A percentile compares a stretch with the other conserved stretches of the same genome.
Conservation (phyloP, 805 yeast genomes). For the Ogataea siamensis region DNA sequence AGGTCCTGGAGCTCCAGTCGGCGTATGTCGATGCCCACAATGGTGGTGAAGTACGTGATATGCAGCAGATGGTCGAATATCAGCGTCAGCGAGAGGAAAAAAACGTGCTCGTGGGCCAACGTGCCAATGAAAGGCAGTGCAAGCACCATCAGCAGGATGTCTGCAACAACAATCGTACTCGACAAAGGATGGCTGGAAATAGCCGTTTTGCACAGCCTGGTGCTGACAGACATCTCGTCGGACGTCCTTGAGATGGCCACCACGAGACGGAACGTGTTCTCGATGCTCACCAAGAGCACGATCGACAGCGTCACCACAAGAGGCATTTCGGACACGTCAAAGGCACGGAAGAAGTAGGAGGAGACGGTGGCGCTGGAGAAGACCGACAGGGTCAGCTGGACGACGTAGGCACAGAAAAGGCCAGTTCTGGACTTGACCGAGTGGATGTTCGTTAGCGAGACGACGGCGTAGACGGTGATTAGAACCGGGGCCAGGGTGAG, state of each 20-base stretch:
- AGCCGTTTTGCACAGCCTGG: slow-evolving; percentile 38
- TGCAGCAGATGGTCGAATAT: slow-evolving; percentile 60
- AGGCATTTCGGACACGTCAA: slow-evolving; percentile 39
- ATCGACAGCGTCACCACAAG: slow-evolving; percentile 41
- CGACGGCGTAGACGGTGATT: slow-evolving; percentile 23
- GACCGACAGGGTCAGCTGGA: slow-evolving; percentile 39
- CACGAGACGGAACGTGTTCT: slow-evolving; percentile 47
- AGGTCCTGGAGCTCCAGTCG: slow-evolving; percentile 61
- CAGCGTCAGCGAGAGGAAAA: slow-evolving; percentile 48
- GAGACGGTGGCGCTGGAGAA: slow-evolving; percentile 44
- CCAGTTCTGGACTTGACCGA: slow-evolving; percentile 48
- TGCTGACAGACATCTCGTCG: slow-evolving; percentile 40
- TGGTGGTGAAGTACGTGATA: slow-evolving; percentile 61
- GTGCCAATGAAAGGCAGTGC: slow-evolving; percentile 31
- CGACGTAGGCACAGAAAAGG: slow-evolving; percentile 41
- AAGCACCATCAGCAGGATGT: slow-evolving; percentile 21
- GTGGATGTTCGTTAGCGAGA: slow-evolving; percentile 41
- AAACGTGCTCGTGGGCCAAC: slow-evolving; percentile 39
- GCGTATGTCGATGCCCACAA: slow-evolving; percentile 64
- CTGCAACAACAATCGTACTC: slow-evolving; percentile 32
- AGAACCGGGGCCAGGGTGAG: slow-evolving; percentile 23
- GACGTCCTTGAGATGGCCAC: slow-evolving; percentile 39
- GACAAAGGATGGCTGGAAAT: slow-evolving; percentile 39
- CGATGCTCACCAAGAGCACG: slow-evolving; percentile 42
- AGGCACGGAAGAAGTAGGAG: slow-evolving; percentile 34